phyloP scores from a whole-genome alignment of 306 rosid genomes.

The Sicyos edulis region DNA sequence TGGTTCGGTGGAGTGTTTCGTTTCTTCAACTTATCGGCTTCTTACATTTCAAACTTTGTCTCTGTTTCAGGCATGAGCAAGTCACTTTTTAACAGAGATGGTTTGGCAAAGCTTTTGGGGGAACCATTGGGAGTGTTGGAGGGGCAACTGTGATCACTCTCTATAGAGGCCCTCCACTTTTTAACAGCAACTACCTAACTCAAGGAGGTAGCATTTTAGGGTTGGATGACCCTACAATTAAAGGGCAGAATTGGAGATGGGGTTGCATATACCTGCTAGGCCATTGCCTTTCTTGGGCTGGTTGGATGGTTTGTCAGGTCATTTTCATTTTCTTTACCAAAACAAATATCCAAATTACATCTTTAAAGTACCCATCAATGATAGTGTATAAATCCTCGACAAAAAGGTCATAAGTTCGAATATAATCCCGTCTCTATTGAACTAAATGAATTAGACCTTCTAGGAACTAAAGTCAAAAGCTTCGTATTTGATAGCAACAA shows the following conservation, averaged over 20 bases:
- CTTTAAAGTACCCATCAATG: background rate
- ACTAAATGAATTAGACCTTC: background rate
- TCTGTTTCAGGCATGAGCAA: slow-evolving; percentile 41
- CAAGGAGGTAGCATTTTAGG: slow-evolving; percentile 26
- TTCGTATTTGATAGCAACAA: background rate
- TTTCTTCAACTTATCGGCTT: slow-evolving; percentile 5
- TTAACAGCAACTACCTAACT: slow-evolving; percentile 22
- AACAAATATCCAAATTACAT: background rate
- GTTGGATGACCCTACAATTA: slow-evolving; percentile 32
- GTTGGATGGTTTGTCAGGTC: slow-evolving; percentile 76
- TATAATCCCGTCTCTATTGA: too few relatives aligned
- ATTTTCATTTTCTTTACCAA: slow-evolving; percentile 7
- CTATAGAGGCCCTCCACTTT: slow-evolving; percentile 69
- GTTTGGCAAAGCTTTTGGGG: slow-evolving; percentile 63
- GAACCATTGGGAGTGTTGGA: slow-evolving; percentile 60
- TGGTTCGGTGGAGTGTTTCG: background rate
- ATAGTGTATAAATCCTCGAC: background rate
- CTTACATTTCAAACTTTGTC: slow-evolving; percentile 10
- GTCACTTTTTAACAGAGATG: slow-evolving; percentile 48
- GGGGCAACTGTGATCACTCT: slow-evolving; percentile 64
- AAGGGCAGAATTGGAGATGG: slow-evolving; percentile 51
- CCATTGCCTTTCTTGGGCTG: slow-evolving; percentile 71
- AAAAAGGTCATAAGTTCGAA: too few relatives aligned
- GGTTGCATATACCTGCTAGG: slow-evolving; percentile 63
- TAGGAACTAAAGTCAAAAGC: background rate